phyloP scores from a whole-genome alignment of 108 stramenopile species.

The Aurantiochytrium sp. region DNA sequence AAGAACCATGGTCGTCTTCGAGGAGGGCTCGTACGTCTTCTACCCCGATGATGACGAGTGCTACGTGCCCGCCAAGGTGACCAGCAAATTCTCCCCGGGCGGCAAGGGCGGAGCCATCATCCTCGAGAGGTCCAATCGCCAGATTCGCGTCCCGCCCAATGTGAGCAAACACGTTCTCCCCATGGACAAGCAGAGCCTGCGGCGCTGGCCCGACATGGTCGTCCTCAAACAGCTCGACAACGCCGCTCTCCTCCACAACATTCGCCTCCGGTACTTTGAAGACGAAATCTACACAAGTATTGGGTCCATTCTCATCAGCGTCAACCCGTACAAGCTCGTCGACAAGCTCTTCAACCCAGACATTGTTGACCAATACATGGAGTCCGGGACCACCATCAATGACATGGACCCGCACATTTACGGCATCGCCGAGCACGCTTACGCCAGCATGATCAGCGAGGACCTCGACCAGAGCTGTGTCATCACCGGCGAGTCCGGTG shows the following conservation, averaged over 20 bases:
- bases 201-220: background rate
- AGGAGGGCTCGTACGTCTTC: background rate
- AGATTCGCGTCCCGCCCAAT: background rate
- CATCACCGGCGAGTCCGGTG: slow-evolving; percentile 56
- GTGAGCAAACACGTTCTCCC: background rate
- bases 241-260: slow-evolving; percentile 36
- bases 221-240: slow-evolving; percentile 17
- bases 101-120: background rate
- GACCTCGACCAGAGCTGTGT: slow-evolving; percentile 36
- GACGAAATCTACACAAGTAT: slow-evolving; percentile 44
- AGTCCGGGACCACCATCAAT: slow-evolving; percentile 31
- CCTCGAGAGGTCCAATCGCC: background rate
- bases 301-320: slow-evolving; percentile 38
- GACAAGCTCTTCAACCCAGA: slow-evolving; percentile 40
- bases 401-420: slow-evolving; percentile 79
- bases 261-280: slow-evolving; percentile 23
- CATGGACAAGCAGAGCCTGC: slow-evolving; percentile 16
- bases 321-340: slow-evolving; percentile 38
- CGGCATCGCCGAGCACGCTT: slow-evolving; percentile 75
- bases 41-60: background rate
- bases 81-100: background rate
- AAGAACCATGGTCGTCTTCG: background rate
- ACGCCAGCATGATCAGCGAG: slow-evolving; percentile 73
- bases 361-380: slow-evolving; percentile 46
- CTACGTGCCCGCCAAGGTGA: slow-evolving; percentile 12